Evolutionary conservation across 352 stramenopile species (phyloP), one percentile per base, ranked within the genome.

Genomic region (Chrysophaeum taylorii): DNA sequence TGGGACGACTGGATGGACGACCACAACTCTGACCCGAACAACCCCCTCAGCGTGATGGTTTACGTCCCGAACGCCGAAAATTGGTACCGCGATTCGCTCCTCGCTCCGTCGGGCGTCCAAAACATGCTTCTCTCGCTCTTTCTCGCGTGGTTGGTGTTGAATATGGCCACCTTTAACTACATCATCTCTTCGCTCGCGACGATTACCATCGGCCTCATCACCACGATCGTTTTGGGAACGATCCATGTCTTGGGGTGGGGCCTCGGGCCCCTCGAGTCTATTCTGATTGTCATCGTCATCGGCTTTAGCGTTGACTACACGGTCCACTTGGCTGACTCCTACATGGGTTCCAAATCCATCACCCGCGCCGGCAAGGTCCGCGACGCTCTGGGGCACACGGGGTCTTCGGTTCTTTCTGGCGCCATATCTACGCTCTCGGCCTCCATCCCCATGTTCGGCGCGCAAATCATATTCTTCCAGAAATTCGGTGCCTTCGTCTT

Each of bases 281-380:
- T 82, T 31, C 43, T 74, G 27, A 66, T 68, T 9, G 75, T 82
- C 37, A 77, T 82, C 9, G 75, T 80, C 18, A 76, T 82, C 54
- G 78, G 78, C 39, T 76, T 83, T 43, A 70, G 38, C 18, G 76
- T 82, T 2, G 78, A 82, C 69, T 82, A 82, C 62, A 73, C 63
- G 16, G 73, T 81, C 18, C 76, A 81, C 1, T 36, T 73, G 31
- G 69, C 50, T 14, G 70, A 78, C 33, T 61, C 27, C 53, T 82
- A 81, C 64, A 71, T 68, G 37, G 36, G 69, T 1, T 54, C 61
- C 18, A 12, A 43, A 27, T n/a, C 36, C n/a, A 0, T 42, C 36
- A 35, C 68, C 60, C 41, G 25, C 29, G 60, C 25, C 36, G 35
- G 35, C 16, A 70, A 70, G 36, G 64, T 70, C 16, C 23, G n/a